Evolutionary conservation across 2,329 filamentous ascomycete species (phyloP).

Genomic region (Penicillium decumbens): DNA sequence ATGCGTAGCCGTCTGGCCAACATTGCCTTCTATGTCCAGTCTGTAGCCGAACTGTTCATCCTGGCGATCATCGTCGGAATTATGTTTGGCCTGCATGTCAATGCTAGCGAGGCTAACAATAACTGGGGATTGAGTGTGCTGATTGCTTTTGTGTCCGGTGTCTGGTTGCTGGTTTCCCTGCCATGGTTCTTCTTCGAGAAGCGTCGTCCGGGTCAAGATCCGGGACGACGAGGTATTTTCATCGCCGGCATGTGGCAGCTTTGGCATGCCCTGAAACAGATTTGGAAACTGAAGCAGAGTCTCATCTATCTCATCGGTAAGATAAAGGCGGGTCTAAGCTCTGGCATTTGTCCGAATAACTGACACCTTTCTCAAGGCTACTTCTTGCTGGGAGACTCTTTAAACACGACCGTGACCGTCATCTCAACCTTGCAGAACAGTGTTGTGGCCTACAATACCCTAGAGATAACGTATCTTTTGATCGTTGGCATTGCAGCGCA

Average conservation of each 20-base stretch:
- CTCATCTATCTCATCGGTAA: conserved; percentile 59
- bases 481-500: conserved; percentile 63
- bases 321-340: neutral
- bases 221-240: conserved; percentile 46
- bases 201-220: conserved; percentile 55
- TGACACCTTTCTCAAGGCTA: conserved; percentile 42
- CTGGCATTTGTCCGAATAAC: neutral
- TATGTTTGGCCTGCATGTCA: conserved; percentile 58
- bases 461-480: conserved; percentile 61
- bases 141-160: conserved; percentile 60
- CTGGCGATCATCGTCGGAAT: conserved; percentile 62
- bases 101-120: conserved; percentile 56
- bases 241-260: conserved; percentile 61
- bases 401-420: conserved; percentile 67
- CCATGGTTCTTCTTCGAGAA: conserved; percentile 66
- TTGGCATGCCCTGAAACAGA: conserved; percentile 53
- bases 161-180: conserved; percentile 60
- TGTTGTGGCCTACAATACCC: conserved; percentile 60
- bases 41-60: conserved; percentile 58
- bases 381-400: conserved; percentile 64
- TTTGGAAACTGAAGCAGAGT: conserved; percentile 63
- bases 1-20: conserved; percentile 62
- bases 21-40: conserved; percentile 61
- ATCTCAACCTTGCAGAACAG: conserved; percentile 62
- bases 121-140: conserved; percentile 63